Percentiles rank a stretch among this genome's conserved stretches.
These are phyloP conservation scores for Mariannaea elegans DNA, from an alignment of 2,329 filamentous ascomycete species.

Conservation along the genomic window DNA sequence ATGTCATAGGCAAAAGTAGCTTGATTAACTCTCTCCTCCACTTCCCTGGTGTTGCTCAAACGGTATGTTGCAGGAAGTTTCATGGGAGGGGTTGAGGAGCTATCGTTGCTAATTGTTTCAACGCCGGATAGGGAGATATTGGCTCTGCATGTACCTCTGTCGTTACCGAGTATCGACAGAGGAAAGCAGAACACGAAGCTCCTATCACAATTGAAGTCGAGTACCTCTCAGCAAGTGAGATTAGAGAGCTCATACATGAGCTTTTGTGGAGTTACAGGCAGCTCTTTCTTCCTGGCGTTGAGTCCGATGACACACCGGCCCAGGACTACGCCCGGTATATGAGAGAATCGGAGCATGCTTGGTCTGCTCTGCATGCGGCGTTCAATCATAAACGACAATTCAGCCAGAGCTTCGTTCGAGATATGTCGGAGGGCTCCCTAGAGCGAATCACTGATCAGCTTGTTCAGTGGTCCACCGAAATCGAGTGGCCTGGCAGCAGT, in stretches of 20 bases:
- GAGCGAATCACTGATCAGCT: constrained; percentile 37
- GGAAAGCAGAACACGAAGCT: constrained; percentile 30
- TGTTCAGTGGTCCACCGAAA: constrained; percentile 40
- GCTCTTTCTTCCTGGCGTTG: constrained; percentile 37
- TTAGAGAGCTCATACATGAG: constrained; percentile 41
- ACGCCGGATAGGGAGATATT: constrained; percentile 35
- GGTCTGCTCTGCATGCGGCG: constrained; percentile 49
- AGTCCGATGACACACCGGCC: constrained; percentile 29
- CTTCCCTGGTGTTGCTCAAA: constrained; percentile 40
- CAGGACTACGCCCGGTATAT: constrained; percentile 39
- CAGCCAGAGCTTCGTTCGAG: constrained; percentile 29
- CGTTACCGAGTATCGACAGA: constrained; percentile 47
- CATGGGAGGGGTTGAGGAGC: fast-evolving
- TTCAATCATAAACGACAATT: constrained; percentile 42
- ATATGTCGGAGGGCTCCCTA: constrained; percentile 40
- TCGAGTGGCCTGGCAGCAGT: constrained; percentile 43
- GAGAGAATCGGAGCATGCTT: constrained; percentile 50
- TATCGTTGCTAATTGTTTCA: background rate
- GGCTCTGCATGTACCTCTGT: constrained; percentile 47
- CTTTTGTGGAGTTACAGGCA: constrained; percentile 46
- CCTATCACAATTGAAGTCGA: constrained; percentile 45
- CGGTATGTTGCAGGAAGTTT: constrained; percentile 13
- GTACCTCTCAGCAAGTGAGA: constrained; percentile 40
- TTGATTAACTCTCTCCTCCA: constrained; percentile 49
- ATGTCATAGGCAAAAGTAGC: constrained; percentile 39